phyloP scores from a whole-genome alignment of 2,329 filamentous ascomycete genomes.

The Cladophialophora carrionii region DNA sequence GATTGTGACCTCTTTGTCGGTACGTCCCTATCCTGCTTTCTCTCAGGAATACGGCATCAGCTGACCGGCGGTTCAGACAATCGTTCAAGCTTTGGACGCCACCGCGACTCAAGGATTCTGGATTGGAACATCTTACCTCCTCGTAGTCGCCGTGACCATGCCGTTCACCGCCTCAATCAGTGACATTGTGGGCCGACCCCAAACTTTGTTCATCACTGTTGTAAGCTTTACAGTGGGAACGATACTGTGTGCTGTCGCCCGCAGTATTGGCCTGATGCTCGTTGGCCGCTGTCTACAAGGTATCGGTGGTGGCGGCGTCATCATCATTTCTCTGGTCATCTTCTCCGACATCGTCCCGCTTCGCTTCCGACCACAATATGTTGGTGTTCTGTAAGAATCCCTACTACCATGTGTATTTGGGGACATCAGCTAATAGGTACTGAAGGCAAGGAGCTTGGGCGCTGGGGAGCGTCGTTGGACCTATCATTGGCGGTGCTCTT shows the following conservation, averaged over 20 bases:
- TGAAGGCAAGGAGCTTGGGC: conserved; percentile 40
- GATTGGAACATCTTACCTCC: conserved; percentile 55
- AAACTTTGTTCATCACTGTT: conserved; percentile 50
- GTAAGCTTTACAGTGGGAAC: conserved; percentile 54
- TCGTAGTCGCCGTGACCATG: conserved; percentile 50
- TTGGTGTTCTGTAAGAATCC: conserved; percentile 40
- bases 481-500: conserved; percentile 50
- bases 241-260: conserved; percentile 48
- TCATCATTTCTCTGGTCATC: conserved; percentile 49
- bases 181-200: conserved; percentile 55
- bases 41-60: not conserved
- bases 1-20: conserved; percentile 41
- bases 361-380: conserved; percentile 42
- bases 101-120: conserved; percentile 52
- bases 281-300: conserved; percentile 53
- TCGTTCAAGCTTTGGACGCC: conserved; percentile 43
- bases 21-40: conserved; percentile 9
- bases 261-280: conserved; percentile 47
- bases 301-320: conserved; percentile 52
- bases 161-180: conserved; percentile 50
- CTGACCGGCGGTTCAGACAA: conserved; percentile 47
- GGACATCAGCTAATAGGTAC: not conserved
- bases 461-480: conserved; percentile 40
- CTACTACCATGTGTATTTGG: not conserved
- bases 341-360: conserved; percentile 49